Conservation (phyloP, 1,284 basidiomycete genomes). For the Mycena citricolor region DNA sequence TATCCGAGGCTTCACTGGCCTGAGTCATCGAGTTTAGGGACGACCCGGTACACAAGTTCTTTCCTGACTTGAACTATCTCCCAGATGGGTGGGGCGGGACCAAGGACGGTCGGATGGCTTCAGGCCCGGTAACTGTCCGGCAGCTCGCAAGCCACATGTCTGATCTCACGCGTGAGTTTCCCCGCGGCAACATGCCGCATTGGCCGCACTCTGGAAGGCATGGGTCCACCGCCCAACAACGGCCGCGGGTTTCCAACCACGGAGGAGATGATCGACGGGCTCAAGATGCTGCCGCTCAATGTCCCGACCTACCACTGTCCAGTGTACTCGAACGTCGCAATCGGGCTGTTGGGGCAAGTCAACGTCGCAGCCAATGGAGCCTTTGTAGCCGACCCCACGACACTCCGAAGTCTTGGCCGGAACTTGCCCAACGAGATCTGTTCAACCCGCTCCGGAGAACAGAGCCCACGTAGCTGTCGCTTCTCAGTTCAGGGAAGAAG, state of each 20-base stretch:
- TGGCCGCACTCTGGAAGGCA: conserved; percentile 36
- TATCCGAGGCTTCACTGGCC: too few species aligned
- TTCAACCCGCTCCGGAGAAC: conserved; percentile 38
- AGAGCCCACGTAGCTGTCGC: conserved; percentile 36
- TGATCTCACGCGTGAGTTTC: conserved; percentile 45
- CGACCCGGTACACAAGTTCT: conserved; percentile 40
- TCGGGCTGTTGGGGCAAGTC: conserved; percentile 40
- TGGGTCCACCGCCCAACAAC: conserved; percentile 30
- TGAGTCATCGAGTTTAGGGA: too few species aligned
- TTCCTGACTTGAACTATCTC: conserved; percentile 37
- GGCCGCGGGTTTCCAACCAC: conserved; percentile 31
- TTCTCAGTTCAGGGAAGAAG: conserved; percentile 31
- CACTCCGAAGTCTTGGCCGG: conserved; percentile 29
- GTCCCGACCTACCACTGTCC: conserved; percentile 43
- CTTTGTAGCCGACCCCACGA: conserved; percentile 23
- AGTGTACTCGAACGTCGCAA: conserved; percentile 51
- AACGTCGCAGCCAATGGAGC: conserved; percentile 42
- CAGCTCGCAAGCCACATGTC: conserved; percentile 48
- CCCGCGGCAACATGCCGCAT: conserved; percentile 36
- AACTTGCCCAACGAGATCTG: conserved; percentile 46
- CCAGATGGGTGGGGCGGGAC: conserved; percentile 29
- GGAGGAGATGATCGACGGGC: conserved; percentile 34
- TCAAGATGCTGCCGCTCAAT: conserved; percentile 37
- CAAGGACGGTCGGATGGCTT: conserved; percentile 15
- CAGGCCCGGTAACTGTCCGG: conserved; percentile 40